phyloP scores from a whole-genome alignment of 768 basidiomycete species.

The Crassisporium funariophilum region DNA sequence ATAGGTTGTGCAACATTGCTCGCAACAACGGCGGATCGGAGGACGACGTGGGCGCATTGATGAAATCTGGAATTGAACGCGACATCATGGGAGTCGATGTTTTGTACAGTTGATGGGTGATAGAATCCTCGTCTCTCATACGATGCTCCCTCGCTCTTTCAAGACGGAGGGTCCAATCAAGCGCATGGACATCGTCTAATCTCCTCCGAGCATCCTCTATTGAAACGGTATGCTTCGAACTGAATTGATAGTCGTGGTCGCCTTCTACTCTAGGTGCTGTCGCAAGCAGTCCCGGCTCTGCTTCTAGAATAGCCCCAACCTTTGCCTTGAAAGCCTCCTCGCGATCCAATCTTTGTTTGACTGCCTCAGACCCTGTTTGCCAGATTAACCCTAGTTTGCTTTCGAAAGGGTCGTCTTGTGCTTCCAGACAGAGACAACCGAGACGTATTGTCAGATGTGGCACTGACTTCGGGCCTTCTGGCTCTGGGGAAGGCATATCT shows the following conservation, averaged over 20 bases:
- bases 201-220: conserved; percentile 72
- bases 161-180: conserved; percentile 70
- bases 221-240: conserved; percentile 63
- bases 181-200: conserved; percentile 67
- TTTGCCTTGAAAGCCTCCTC: conserved; percentile 84
- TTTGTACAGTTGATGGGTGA: conserved; percentile 49
- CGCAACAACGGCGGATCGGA: conserved; percentile 71
- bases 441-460: conserved; percentile 64
- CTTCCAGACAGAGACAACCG: conserved; percentile 70
- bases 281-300: conserved; percentile 35
- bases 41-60: conserved; percentile 36
- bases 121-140: conserved; percentile 47
- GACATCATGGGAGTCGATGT: conserved; percentile 26
- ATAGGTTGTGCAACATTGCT: conserved; percentile 57
- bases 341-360: conserved; percentile 66
- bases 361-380: conserved; percentile 72
- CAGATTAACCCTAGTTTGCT: conserved; percentile 72
- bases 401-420: conserved; percentile 86
- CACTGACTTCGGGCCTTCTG: conserved; percentile 73
- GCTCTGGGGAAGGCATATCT: conserved; percentile 59
- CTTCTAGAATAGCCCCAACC: conserved; percentile 60
- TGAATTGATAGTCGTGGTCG: conserved; percentile 63
- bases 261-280: conserved; percentile 17
- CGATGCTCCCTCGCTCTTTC: conserved; percentile 49
- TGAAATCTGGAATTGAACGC: conserved; percentile 44